Base-by-base conservation (phyloP, 192 early-diverging fungal genomes). In the Mycoemilia scoparia region DNA sequence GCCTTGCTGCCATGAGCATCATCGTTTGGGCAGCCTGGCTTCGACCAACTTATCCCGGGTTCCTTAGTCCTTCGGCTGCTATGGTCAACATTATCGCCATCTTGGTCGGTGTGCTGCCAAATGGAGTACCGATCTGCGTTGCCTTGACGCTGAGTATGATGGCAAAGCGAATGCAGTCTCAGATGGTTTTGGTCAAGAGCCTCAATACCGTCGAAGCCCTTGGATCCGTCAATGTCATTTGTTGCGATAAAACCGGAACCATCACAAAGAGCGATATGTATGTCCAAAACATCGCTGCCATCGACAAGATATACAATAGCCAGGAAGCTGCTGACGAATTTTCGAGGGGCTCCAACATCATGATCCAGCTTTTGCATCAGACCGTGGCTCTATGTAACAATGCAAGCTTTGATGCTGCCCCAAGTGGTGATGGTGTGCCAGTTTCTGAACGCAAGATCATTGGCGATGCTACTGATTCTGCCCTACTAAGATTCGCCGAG, bases 221-320 rank as follows among this genome's bases (percentile, higher is more conserved):
- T n/a, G 89, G 85, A 14, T 73, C 74, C 31, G 72, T 86, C 32
- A 70, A 54, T 37, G 71, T 82, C 5, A 66, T 73, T 6, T 66
- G 58, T 41, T 84, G 77, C 26, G 85, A 93, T 51, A 93, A 93
- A 61, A 89, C 88, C n/a, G 88, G 85, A 0, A 93, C 85, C 5
- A 52, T 93, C 22, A 93, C 88, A 8, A 64, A 72, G 39, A 70
- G 76, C 60, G 59, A 69, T 29, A 86, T 93, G 82, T 45, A 44
- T 19, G 73, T 77, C 13, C 38, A 29, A 16, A 29, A 31, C 7
- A n/a, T n/a, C n/a, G n/a, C n/a, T n/a, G n/a, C n/a, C n/a, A n/a
- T n/a, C n/a, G n/a, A n/a, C n/a, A n/a, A n/a, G n/a, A n/a, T n/a
- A n/a, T n/a, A n/a, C n/a, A n/a, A n/a, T n/a, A n/a, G n/a, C n/a